Conservation (phyloP, 352 stramenopile species). For the Peronospora destructor region DNA sequence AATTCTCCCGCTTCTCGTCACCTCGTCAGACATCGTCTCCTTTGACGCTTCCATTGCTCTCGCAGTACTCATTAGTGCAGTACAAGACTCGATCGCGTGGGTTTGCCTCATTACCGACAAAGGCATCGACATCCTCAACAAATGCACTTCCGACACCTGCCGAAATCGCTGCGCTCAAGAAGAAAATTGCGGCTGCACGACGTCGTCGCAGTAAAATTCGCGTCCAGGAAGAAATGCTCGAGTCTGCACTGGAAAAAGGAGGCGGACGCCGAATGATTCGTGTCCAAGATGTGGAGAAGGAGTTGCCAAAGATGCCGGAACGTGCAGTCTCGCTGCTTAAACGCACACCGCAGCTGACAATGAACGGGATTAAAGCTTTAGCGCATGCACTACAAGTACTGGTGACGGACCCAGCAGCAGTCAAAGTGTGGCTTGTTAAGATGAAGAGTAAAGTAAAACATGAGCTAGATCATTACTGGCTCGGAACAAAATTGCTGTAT, state of each 20-base stretch:
- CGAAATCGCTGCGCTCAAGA: constrained; percentile 59
- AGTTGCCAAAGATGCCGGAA: constrained; percentile 68
- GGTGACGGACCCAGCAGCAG: constrained; percentile 50
- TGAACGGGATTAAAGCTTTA: constrained; percentile 49
- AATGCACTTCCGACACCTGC: constrained; percentile 15
- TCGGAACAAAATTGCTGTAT: constrained; percentile 94
- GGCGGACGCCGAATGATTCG: constrained; percentile 72
- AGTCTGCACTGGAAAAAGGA: constrained; percentile 70
- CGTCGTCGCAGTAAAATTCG: constrained; percentile 75
- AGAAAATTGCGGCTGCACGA: constrained; percentile 66
- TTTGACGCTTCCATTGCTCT: constrained; percentile 12
- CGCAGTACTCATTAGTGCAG: constrained; percentile 20
- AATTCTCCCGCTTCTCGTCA: constrained; percentile 15
- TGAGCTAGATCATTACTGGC: constrained; percentile 94
- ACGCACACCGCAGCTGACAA: constrained; percentile 52
- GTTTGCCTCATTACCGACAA: constrained; percentile 44
- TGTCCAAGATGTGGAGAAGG: constrained; percentile 70
- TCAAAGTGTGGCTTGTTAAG: constrained; percentile 52
- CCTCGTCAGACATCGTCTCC: constrained; percentile 7
- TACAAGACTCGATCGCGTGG: constrained; percentile 25
- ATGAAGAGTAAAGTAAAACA: constrained; percentile 83
- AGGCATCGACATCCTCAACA: constrained; percentile 10
- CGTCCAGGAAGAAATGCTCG: constrained; percentile 71
- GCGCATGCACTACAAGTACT: constrained; percentile 52
- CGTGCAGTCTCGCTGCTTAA: constrained; percentile 64